phyloP scores from a whole-genome alignment of 306 rosid species.

The Fragaria nilgerrensis region DNA sequence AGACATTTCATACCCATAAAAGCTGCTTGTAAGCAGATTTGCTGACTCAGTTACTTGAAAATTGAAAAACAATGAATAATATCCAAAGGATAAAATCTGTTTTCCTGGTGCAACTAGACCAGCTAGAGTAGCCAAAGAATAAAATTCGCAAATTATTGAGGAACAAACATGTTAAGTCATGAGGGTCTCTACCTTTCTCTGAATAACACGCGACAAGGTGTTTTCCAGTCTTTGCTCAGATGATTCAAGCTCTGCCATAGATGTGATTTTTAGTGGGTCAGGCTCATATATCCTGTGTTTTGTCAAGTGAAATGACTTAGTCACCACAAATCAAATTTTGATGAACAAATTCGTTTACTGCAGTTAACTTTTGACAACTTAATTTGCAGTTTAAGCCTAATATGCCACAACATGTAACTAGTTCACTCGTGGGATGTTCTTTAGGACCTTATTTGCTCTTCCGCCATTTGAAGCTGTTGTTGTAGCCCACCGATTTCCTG shows the following conservation, averaged over 20 bases:
- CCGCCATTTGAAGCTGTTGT: conserved; percentile 76
- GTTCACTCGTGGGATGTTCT: not conserved
- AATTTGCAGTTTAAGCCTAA: not conserved
- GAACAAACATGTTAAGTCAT: not conserved
- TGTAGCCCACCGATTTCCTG: conserved; percentile 61
- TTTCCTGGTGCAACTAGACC: not conserved
- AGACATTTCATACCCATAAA: not conserved
- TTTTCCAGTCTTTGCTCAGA: conserved; percentile 61
- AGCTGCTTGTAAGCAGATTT: not conserved
- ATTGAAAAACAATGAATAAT: not conserved
- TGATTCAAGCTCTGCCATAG: conserved; percentile 60
- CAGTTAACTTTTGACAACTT: not conserved
- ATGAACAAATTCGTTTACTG: not conserved
- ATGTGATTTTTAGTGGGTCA: conserved; percentile 57
- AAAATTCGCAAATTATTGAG: not conserved
- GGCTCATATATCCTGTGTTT: conserved; percentile 61
- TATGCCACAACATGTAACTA: not conserved
- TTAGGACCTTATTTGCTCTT: conserved; percentile 71
- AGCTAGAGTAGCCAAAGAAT: not conserved
- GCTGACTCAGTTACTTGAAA: not conserved
- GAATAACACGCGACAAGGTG: conserved; percentile 59
- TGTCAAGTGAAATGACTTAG: not conserved
- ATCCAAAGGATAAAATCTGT: not conserved
- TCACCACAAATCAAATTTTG: not conserved
- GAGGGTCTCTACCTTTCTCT: conserved; percentile 61